These are phyloP conservation scores for Zoysia japonica DNA, from an alignment of 176 grass and related monocot genomes.

Conservation along the genomic window DNA sequence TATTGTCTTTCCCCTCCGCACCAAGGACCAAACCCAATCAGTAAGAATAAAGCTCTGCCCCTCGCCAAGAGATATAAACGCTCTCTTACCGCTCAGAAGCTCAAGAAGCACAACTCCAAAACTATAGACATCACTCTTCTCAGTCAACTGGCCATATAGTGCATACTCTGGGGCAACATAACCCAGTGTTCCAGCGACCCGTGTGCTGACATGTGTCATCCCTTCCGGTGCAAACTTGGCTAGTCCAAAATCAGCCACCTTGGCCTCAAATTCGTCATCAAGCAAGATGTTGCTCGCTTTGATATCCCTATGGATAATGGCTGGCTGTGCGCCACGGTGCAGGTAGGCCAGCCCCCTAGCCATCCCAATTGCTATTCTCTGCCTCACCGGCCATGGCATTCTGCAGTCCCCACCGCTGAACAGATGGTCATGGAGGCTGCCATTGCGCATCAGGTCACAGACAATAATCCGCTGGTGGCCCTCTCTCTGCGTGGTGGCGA, in stretches of 20 bases:
- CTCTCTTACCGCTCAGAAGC: conserved; percentile 83
- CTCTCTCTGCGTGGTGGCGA: conserved; percentile 66
- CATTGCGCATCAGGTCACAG: conserved; percentile 89
- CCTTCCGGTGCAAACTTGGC: conserved; percentile 92
- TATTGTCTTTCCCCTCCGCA: conserved; percentile 53
- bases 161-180: conserved; percentile 93
- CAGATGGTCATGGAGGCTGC: conserved; percentile 88
- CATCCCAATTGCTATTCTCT: conserved; percentile 78
- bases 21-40: conserved; percentile 94
- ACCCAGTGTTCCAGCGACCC: conserved; percentile 81
- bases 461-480: conserved; percentile 93
- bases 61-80: conserved; percentile 69
- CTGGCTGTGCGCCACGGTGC: conserved; percentile 59
- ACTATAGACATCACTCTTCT: conserved; percentile 94
- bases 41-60: conserved; percentile 73
- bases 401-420: conserved; percentile 48
- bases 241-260: conserved; percentile 89
- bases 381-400: conserved; percentile 66
- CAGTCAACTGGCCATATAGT: conserved; percentile 87
- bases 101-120: conserved; percentile 89
- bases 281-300: conserved; percentile 89
- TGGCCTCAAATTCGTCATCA: conserved; percentile 77
- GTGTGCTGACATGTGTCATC: conserved; percentile 91
- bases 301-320: conserved; percentile 98
- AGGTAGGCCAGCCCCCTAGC: conserved; percentile 78